phyloP scores from a whole-genome alignment of 208 protist species.

The Leishmania tropica region DNA sequence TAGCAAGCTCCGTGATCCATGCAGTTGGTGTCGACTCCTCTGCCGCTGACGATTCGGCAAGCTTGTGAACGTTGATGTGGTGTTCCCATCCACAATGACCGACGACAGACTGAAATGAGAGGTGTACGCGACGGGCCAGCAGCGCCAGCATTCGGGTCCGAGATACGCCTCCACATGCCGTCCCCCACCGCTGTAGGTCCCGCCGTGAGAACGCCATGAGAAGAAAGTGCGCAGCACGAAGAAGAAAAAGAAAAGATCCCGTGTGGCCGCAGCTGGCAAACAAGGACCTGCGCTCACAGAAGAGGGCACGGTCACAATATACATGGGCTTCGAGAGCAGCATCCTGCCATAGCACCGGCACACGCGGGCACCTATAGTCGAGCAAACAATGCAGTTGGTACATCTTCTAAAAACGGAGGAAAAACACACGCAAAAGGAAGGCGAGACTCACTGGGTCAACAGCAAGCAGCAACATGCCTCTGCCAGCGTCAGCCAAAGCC shows the following conservation, averaged over 20 bases:
- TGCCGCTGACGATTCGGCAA: not conserved
- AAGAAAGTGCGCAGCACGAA: not conserved
- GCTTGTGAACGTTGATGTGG: not conserved
- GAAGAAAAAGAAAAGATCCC: not conserved
- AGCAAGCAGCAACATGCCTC: not conserved
- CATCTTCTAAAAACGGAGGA: conserved; percentile 8
- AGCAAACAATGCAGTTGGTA: not conserved
- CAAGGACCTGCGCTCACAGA: not conserved
- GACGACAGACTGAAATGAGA: not conserved
- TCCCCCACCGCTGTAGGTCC: not conserved
- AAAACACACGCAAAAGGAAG: not conserved
- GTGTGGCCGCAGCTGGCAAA: not conserved
- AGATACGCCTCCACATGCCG: not conserved
- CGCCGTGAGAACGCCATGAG: not conserved
- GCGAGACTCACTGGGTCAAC: not conserved
- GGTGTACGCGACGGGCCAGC: not conserved
- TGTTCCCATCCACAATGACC: not conserved
- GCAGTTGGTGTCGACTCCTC: not conserved
- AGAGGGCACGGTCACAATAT: conserved; percentile 10
- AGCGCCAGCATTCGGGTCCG: not conserved
- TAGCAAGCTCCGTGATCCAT: not conserved
- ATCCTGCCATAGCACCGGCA: conserved; percentile 1
- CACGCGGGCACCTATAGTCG: conserved; percentile 6
- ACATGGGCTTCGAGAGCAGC: not conserved
- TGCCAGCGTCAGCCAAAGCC: not conserved